Evolutionary conservation across 2,329 filamentous ascomycete species (phyloP).

Genomic region (Ceratocystis diversiconidia): DNA sequence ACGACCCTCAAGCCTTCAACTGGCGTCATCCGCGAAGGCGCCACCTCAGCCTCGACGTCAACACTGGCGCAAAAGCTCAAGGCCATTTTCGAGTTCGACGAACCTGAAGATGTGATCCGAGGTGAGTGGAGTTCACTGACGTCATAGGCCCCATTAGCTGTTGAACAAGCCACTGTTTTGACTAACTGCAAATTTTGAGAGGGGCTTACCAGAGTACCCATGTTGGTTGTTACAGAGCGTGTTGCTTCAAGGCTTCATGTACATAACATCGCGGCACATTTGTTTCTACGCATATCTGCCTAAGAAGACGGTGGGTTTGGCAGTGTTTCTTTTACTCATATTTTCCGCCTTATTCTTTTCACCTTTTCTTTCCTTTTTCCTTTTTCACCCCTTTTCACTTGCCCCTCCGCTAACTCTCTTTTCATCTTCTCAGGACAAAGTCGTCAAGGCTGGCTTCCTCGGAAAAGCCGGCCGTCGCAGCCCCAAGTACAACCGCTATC

Average conservation of each 20-base stretch:
- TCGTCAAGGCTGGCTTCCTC: slow-evolving; percentile 76
- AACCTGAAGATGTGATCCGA: slow-evolving; percentile 70
- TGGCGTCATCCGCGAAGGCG: not conserved
- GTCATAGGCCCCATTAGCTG: not conserved
- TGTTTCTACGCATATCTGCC: slow-evolving; percentile 97
- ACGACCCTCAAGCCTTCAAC: not conserved
- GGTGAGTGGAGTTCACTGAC: slow-evolving; percentile 31
- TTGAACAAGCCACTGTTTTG: slow-evolving; percentile 7
- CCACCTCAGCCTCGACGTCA: slow-evolving; percentile 26
- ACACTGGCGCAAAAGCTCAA: slow-evolving; percentile 57
- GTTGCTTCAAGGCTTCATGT: slow-evolving; percentile 85
- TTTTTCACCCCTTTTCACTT: not conserved
- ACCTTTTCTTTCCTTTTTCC: not conserved
- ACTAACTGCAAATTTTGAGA: slow-evolving; percentile 12
- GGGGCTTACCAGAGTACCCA: slow-evolving; percentile 53
- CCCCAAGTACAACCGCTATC: slow-evolving; percentile 76
- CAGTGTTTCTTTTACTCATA: not conserved
- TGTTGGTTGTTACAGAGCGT: slow-evolving; percentile 90
- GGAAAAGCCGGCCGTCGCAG: slow-evolving; percentile 80
- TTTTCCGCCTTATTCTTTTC: not conserved
- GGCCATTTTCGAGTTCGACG: slow-evolving; percentile 74
- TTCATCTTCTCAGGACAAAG: slow-evolving; percentile 40
- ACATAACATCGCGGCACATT: slow-evolving; percentile 82
- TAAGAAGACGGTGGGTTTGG: slow-evolving; percentile 59
- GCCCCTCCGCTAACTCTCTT: not conserved